Evolutionary conservation across 306 rosid species (phyloP), one percentile per base, ranked within the genome.

Genomic region (Cucurbita maxima): DNA sequence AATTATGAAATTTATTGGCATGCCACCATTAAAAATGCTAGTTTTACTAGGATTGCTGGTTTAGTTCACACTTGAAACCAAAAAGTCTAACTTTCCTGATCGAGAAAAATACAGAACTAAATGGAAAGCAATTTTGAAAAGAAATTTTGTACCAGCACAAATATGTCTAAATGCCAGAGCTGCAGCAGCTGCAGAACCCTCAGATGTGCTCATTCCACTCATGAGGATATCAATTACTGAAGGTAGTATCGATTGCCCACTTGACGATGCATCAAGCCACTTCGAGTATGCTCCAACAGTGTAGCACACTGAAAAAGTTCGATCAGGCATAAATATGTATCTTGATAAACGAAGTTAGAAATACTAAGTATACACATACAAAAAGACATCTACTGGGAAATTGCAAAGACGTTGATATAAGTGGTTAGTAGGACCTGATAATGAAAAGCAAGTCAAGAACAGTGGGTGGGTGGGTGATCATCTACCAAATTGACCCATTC

Each of bases 161-260:
- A 95, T 91, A 81, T 95, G 97, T 75, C 89, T 88, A 79, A 95
- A 91, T 12, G 96, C 99, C 82, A 95, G 66, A 67, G 99, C 96
- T 4, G 99, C 99, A 76, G 97, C 99, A 1, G 99, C 97, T 53
- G 99, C 99, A 68, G 88, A 89, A 70, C 91, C 97, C 77, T 91
- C 97, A 18, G 99, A 91, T 79, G 87, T 83, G 75, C 96, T 86
- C 97, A 95, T 92, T 80, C 96, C 96, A 81, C 84, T 89, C 97
- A 91, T 88, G 83, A 95, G 88, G 78, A 87, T 84, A 69, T 91
- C 89, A 72, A 95, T 80, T 76, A 95, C 91, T 67, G 96, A 83
- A 78, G 99, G 97, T 75, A 95, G 85, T 74, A 88, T 82, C 43
- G 97, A 81, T 55, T 73, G 74, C 78, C 91, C 99, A 79, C 87